Conservation (phyloP, 495 filamentous ascomycete species). For the Neurospora intermedia region DNA sequence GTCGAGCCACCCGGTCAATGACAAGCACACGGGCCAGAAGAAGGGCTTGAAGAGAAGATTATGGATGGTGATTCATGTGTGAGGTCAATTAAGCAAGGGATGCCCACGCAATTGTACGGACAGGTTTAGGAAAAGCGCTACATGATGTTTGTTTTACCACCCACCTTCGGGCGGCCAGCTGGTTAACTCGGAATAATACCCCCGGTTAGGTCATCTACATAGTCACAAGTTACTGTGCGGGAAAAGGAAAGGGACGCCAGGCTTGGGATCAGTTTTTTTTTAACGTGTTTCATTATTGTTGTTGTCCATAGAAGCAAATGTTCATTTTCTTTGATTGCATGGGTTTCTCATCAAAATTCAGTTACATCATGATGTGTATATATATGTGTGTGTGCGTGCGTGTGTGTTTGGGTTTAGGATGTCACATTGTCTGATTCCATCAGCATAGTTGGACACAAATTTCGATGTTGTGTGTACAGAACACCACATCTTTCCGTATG, state of each 20-base stretch:
- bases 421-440: neutral
- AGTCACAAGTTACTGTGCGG: neutral
- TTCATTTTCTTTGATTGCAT: neutral
- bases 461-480: neutral
- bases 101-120: neutral
- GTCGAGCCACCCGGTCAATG: neutral
- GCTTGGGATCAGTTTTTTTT: neutral
- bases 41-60: neutral
- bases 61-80: neutral
- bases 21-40: neutral
- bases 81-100: neutral
- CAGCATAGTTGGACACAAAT: neutral
- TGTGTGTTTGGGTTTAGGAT: neutral
- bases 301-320: neutral
- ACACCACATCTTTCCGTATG: neutral
- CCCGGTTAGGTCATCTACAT: neutral
- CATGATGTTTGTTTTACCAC: neutral
- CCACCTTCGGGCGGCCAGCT: neutral
- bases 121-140: neutral
- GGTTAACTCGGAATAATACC: neutral
- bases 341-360: neutral
- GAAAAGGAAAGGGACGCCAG: neutral
- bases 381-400: neutral
- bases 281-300: neutral
- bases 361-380: too few relatives aligned